phyloP scores from a whole-genome alignment of 2,329 filamentous ascomycete species.

The Sclerotinia borealis region DNA sequence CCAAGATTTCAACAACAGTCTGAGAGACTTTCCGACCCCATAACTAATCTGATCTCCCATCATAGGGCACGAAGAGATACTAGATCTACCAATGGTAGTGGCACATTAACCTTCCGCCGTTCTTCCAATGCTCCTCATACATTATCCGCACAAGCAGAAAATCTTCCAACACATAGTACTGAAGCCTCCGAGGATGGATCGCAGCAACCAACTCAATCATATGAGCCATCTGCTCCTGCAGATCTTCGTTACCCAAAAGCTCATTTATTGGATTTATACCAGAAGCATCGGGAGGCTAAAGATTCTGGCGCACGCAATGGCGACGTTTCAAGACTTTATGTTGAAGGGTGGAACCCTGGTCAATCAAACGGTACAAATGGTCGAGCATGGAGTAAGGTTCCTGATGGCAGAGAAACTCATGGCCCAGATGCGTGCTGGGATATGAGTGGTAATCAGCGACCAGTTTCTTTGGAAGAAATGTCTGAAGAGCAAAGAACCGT shows the following conservation, averaged over 20 bases:
- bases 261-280: slow-evolving; percentile 70
- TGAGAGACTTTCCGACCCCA: too few species aligned
- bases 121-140: slow-evolving; percentile 51
- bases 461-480: slow-evolving; percentile 69
- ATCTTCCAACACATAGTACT: slow-evolving; percentile 17
- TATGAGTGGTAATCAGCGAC: slow-evolving; percentile 58
- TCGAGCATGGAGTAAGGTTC: slow-evolving; percentile 69
- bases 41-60: not conserved
- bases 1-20: not conserved
- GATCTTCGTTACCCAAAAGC: slow-evolving; percentile 34
- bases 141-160: slow-evolving; percentile 25
- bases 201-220: slow-evolving; percentile 35
- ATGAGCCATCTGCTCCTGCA: slow-evolving; percentile 34
- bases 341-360: slow-evolving; percentile 73
- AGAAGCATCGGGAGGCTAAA: slow-evolving; percentile 39
- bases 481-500: slow-evolving; percentile 55
- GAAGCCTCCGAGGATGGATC: slow-evolving; percentile 25
- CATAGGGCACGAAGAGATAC: slow-evolving; percentile 52
- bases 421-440: slow-evolving; percentile 96
- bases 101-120: slow-evolving; percentile 57
- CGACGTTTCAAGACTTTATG: slow-evolving; percentile 62
- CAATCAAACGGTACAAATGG: slow-evolving; percentile 55
- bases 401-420: slow-evolving; percentile 68
- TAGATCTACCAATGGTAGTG: slow-evolving; percentile 44
- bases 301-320: slow-evolving; percentile 45